Evolutionary conservation across 305 asterid species (phyloP).

Genomic region (Rubia tinctorum): DNA sequence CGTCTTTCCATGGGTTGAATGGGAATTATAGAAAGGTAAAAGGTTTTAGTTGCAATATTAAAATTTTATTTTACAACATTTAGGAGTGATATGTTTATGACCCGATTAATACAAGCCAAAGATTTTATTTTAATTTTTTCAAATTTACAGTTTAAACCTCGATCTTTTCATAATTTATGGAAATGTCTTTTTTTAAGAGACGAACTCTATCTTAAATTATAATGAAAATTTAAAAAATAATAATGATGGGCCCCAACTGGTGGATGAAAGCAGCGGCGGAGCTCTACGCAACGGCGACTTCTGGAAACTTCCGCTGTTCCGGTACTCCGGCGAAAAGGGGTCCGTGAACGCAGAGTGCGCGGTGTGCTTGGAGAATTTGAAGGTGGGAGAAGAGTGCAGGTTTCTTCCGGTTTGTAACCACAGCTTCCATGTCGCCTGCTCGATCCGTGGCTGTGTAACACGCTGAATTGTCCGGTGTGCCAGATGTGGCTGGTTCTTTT

Average conservation of each 20-base stretch:
- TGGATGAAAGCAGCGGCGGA: background rate
- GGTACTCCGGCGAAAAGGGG: slow-evolving; percentile 9
- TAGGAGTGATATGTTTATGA: no score
- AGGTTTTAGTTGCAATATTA: no score
- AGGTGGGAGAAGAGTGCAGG: slow-evolving; percentile 19
- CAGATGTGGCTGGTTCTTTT: background rate
- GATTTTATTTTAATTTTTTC: no score
- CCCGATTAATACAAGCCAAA: no score
- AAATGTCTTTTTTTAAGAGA: no score
- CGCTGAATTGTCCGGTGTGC: slow-evolving; percentile 21
- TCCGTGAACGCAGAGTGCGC: slow-evolving; percentile 13
- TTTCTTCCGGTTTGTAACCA: slow-evolving; percentile 20
- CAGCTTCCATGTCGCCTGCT: slow-evolving; percentile 20
- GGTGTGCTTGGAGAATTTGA: slow-evolving; percentile 22
- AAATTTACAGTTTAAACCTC: no score
- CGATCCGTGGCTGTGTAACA: slow-evolving; percentile 20
- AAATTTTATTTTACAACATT: no score
- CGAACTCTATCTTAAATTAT: no score
- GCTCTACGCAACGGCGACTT: slow-evolving; percentile 10
- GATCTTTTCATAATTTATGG: no score
- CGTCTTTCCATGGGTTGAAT: no score
- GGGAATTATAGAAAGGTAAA: no score
- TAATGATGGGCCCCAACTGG: background rate
- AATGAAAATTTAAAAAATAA: no score
- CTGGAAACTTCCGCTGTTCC: slow-evolving; percentile 17